Evolutionary conservation across 164 flowering plant species (phyloP), one percentile per base, ranked within the genome.

Genomic region (Sextonia rubra): DNA sequence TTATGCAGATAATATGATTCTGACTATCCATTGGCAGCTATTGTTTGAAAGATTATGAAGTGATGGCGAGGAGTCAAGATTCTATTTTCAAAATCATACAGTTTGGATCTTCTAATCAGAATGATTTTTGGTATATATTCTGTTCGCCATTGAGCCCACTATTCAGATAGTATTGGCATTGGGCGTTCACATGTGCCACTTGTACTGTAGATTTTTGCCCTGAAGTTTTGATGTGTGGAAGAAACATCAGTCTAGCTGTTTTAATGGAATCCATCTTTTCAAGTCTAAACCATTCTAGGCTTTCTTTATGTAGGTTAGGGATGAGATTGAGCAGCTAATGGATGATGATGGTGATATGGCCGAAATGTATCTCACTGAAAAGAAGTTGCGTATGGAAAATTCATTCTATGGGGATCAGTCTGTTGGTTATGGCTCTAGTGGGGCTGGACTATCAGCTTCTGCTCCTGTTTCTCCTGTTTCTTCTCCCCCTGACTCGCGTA

Each of bases 381-480:
- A 87, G 76, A 73, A 81, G 64, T 75, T 65, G n/a, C 76, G 83
- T 24, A 81, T 86, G 90, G 98, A 92, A 71, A 71, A 89, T 22
- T 84, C 87, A 17, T 77, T 86, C 49, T 86, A 82, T 79, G 97
- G 94, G 55, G 98, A 93, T 72, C 97, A 92, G 71, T 90, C 95
- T 55, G 2, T 85, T 65, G 95, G 92, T 52, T 86, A 73, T 73
- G 80, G 84, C 73, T 88, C 97, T 27, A 82, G 24, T 74, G 89
- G 88, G 2, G 69, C 70, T 71, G 84, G 74, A n/a, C 26, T 77
- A 2, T 93, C 97, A 32, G 48, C 79, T 62, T 96, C 98, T 70
- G 98, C 98, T 61, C 99, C 99, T 8, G 93, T 91, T 73, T 91
- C 99, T 79, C 98, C 99, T 32, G 97, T 91, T 79, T 84, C 89